These are phyloP conservation scores for Microdochium trichocladiopsis DNA, from an alignment of 2,329 filamentous ascomycete species.

Conservation along the genomic window DNA sequence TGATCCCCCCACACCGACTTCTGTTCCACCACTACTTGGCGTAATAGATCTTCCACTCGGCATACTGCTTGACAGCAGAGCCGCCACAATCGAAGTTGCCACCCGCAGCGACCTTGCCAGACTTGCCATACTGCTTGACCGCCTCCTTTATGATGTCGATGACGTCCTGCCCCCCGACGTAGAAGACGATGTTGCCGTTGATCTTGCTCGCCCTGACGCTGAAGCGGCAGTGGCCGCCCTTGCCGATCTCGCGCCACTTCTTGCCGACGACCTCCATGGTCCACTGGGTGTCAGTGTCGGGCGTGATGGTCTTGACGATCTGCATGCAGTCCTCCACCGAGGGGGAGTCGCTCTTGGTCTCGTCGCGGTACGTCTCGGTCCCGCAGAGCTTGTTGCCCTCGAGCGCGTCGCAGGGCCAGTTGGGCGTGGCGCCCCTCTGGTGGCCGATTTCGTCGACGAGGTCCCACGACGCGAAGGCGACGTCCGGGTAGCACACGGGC, in stretches of 20 bases:
- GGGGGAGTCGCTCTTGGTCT: constrained; percentile 25
- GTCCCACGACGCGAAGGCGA: constrained; percentile 24
- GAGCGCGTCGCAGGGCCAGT: constrained; percentile 26
- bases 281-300: constrained; percentile 10
- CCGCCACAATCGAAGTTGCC: constrained; percentile 23
- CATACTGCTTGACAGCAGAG: constrained; percentile 5
- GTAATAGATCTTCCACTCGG: constrained; percentile 12
- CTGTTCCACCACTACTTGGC: too few species aligned
- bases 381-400: constrained; percentile 17
- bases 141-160: constrained; percentile 25
- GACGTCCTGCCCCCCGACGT: constrained; percentile 18
- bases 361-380: constrained; percentile 22
- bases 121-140: constrained; percentile 17
- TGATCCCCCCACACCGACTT: too few species aligned
- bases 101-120: constrained; percentile 23
- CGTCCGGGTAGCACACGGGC: constrained; percentile 27
- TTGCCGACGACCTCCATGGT: constrained; percentile 5
- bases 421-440: constrained; percentile 8
- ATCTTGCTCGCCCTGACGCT: constrained; percentile 17
- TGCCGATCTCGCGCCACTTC: constrained; percentile 11
- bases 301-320: constrained; percentile 24
- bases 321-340: constrained; percentile 22
- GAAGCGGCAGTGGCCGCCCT: constrained; percentile 21
- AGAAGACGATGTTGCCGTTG: constrained; percentile 19
- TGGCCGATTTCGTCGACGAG: constrained; percentile 2